Evolutionary conservation across 805 yeast genomes (phyloP), one percentile per base, ranked within the genome.

Genomic region (Brettanomyces bruxellensis): DNA sequence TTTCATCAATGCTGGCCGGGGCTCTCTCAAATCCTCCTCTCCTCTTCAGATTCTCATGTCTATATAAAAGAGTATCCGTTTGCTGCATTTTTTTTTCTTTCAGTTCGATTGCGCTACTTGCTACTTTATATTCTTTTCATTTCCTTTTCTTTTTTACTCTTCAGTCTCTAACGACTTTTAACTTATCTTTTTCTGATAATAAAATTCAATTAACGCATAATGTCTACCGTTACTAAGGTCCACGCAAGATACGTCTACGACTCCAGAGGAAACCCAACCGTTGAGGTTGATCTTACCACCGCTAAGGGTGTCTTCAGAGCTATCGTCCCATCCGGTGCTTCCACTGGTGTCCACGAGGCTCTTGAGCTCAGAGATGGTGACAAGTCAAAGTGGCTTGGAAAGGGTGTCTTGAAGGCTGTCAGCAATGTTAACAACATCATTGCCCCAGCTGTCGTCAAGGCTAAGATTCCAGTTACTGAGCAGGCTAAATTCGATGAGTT

Each of bases 221-320:
- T 64, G 68, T 55, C 65, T 40, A 84, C 96, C 61, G 79, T 87
- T 65, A 70, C 86, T 59, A 90, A 91, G 74, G 75, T 90, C 62
- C 82, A 77, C 72, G 86, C 98, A 65, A 90, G 99, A 77, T 85
- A 81, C 80, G 96, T 91, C 73, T 91, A 93, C 84, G 99, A 91
- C 78, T 91, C 98, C 64, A 88, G 99, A 77, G 98, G 98, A 76
- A 93, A 91, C 83, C 99, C 99, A 76, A 91, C 99, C 61, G 99
- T 93, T 62, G 98, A 93, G 82, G 98, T 93, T 60, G 98, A 93
- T 67, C 66, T 91, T 64, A 76, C 84, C 79, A 91, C 99, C 66
- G 91, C 78, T 55, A 81, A 86, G 66, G 99, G 99, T 66, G 63
- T 79, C 56, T 90, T 88, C 95, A 86, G 97, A 74, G 81, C 98